phyloP scores from a whole-genome alignment of 139 green algal genomes.

The Micromonas commoda region DNA sequence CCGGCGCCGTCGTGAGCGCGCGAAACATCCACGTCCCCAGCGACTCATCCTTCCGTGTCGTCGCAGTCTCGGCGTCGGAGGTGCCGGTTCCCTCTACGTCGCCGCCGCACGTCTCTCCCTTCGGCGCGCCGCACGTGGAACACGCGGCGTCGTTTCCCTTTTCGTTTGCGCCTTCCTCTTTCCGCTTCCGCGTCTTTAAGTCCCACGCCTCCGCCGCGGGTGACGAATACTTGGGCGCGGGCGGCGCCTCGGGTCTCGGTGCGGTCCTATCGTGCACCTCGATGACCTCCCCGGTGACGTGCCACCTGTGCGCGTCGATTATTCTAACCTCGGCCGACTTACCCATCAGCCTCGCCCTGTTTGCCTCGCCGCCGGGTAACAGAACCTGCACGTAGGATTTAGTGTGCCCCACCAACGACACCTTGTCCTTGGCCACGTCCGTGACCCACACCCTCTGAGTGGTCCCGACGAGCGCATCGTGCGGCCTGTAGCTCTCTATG shows the following conservation, averaged over 20 bases:
- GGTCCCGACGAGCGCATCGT: conserved; percentile 56
- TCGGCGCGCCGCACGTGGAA: background rate
- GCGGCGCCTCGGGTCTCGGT: background rate
- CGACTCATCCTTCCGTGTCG: too few species aligned
- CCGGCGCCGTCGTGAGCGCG: too few species aligned
- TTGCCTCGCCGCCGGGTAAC: conserved; percentile 39
- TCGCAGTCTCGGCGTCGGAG: too few species aligned
- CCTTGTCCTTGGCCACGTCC: conserved; percentile 49
- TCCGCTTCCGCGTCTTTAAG: background rate
- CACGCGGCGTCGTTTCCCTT: background rate
- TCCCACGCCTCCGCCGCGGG: too few species aligned
- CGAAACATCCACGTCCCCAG: too few species aligned
- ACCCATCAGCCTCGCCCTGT: conserved; percentile 55
- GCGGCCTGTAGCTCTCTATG: conserved; percentile 61
- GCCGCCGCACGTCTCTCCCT: background rate
- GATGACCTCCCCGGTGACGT: conserved; percentile 51
- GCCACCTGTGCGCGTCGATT: conserved; percentile 54
- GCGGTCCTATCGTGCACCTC: conserved; percentile 24
- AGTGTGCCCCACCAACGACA: conserved; percentile 59
- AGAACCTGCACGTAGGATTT: conserved; percentile 78
- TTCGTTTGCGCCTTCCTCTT: background rate
- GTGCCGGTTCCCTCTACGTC: too few species aligned
- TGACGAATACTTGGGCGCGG: background rate
- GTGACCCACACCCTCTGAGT: conserved; percentile 67
- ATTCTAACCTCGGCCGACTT: conserved; percentile 57